Conservation (phyloP, 805 yeast species). For the Nakazawaea ernobii region DNA sequence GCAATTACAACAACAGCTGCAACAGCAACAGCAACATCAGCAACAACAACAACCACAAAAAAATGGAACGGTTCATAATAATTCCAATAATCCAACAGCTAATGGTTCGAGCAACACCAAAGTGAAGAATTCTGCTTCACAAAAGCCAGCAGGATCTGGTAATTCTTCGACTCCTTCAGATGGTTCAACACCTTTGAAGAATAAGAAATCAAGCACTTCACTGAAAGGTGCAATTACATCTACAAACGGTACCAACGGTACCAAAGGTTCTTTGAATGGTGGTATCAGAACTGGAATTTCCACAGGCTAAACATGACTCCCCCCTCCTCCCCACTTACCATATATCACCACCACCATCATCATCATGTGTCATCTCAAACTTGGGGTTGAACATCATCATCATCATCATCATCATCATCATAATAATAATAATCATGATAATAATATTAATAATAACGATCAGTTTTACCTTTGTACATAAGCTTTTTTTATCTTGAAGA, state of each 20-base stretch:
- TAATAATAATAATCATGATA: no score
- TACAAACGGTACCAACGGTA: background rate
- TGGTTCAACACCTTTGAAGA: conserved; percentile 1
- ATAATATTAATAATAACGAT: no score
- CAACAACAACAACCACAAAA: conserved; percentile 20
- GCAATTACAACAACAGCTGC: conserved; percentile 24
- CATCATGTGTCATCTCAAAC: no score
- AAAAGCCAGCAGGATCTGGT: conserved; percentile 11
- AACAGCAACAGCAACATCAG: conserved; percentile 24
- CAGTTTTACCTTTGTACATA: background rate
- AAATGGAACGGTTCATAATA: background rate
- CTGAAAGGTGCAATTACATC: background rate
- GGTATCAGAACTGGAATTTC: conserved; percentile 4
- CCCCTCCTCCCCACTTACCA: no score
- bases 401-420: no score
- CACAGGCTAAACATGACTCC: background rate
- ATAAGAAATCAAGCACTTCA: background rate
- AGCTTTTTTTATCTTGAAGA: background rate
- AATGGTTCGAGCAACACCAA: conserved; percentile 2
- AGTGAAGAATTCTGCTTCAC: background rate
- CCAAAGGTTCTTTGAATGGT: background rate
- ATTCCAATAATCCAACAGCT: background rate
- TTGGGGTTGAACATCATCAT: no score
- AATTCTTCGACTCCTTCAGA: background rate
- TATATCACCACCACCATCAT: no score